Base-by-base conservation (phyloP, 2,329 filamentous ascomycete species). In the Albifimbria verrucaria region DNA sequence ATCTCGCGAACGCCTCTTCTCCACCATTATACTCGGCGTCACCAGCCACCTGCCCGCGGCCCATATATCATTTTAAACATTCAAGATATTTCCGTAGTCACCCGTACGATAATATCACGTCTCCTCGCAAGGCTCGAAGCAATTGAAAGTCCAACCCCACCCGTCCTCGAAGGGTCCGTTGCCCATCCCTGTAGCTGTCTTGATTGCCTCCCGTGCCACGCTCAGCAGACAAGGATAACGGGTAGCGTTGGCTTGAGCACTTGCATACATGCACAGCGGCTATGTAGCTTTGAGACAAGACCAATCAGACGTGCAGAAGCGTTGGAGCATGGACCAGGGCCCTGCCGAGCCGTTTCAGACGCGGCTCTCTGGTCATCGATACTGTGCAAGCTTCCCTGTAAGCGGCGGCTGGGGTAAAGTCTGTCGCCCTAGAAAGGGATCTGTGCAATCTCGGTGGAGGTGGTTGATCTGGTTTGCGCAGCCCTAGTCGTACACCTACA, bases 251-350 rank as follows among this genome's bases (percentile, higher is more conserved):
- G 67, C 62, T 68, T 66, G 68, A 70, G 65, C 68, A 71, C 68
- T 70, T 70, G 68, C 70, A 71, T 72, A 67, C 62, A 68, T 69
- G 68, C 68, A 70, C 65, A 71, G 69, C 70, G 70, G 69, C 67
- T 71, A 72, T 72, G 69, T 71, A 68, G 62, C 62, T 67, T 63
- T 65, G 62, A 67, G 61, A 65, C 58, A 56, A 64, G 58, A 21
- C 69, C 69, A 72, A 72, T 71, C 50, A 60, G 43, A 54, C 52
- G 28, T 55, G 60, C 58, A 60, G 51, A 32, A 46, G 47, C 42
- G 58, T 55, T 60, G 55, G 57, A 62, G 58, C 58, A 53, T 52
- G 58, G 50, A 49, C 60, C 61, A 63, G 68, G 59, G 36, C 58
- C 61, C 55, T 61, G 61, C 52, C 61, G 55, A 61, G 58, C 56